Evolutionary conservation across 495 filamentous ascomycete genomes (phyloP), one percentile per base, ranked within the genome.

Genomic region (Aspergillus sclerotioniger): DNA sequence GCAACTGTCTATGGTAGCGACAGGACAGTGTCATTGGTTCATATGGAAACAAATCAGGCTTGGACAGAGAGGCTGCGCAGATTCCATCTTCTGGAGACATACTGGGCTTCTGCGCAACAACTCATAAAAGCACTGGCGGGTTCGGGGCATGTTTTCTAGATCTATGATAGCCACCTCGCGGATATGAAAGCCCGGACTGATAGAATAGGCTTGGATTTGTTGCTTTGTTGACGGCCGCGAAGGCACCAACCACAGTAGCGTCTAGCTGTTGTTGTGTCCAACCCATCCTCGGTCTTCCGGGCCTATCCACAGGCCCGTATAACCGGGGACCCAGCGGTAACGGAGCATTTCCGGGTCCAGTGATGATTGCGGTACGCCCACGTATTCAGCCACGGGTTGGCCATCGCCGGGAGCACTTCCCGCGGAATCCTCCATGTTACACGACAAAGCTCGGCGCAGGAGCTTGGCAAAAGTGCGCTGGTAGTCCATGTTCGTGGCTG

Each of bases 291-390:
- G 37, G 13, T n/a, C 37, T 13, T n/a, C 2, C 13, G 37, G 37
- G 6, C n/a, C 12, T 7, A 25, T 12, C 47, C 47, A 50, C 10
- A 50, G 17, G 0, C 47, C 47, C 13, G 25, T 50, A 15, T 31
- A 50, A 2, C 47, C 47, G 13, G 47, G 47, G 31, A 31, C n/a
- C 47, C 47, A 50, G 25, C 47, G 47, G 16, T 50, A 50, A 17
- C 47, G 47, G 7, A 50, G 47, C 47, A 50, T 50, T 50, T 50
- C 47, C 25, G 47, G 47, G 16, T 50, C 47, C 15, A 50, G 37
- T 6, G 28, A 28, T 28, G 25, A 32, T 13, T 50, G 21, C 6
- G 28, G 15, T 31, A 31, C 25, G 16, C 25, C 37, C 37, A n/a
- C 5, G 2, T 3, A 41, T n/a, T 41, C 37, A 12, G 5, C 37